Evolutionary conservation across 192 early-diverging fungal species (phyloP), one percentile per base, ranked within the genome.

Genomic region (Umbelopsis ramanniana): DNA sequence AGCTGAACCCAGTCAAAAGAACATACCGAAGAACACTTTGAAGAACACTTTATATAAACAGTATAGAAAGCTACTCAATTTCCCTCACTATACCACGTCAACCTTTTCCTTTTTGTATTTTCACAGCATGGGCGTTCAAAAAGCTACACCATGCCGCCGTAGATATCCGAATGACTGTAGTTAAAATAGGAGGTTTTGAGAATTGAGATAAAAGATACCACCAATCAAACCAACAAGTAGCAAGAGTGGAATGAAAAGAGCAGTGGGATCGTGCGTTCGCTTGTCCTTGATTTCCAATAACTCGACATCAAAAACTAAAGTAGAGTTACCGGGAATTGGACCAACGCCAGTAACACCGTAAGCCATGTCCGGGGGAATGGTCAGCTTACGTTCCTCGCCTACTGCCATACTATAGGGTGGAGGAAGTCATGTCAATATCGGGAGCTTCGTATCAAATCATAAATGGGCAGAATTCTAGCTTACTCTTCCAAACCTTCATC

Each of bases 261-360:
- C 57, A 37, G 57, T 37, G 26, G 33, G 6, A 19, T 63, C 57
- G 33, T 63, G 57, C 29, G 33, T 2, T 15, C 57, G 57, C 33
- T 63, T 63, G 23, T 70, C 69, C 69, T 54, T 40, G 68, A 88
- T 89, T n/a, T 74, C 81, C 67, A 90, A 66, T 45, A 88, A 57
- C 76, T 88, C 84, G 15, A 87, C 84, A 35, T 89, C 88, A 70
- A 89, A 89, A 2, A 87, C 84, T n/a, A 89, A 82, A n/a, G 84
- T 86, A 3, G 85, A 11, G 46, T 46, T 52, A 17, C 67, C 67
- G 17, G 67, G 67, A 17, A 69, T 69, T 17, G 48, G 26, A 35
- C 67, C 55, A 60, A 79, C 74, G 24, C 84, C 84, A 47, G 74
- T 48, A 53, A 81, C 82, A 14, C 87, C 87, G 69, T 89, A 89